A percentile compares a stretch with the other conserved stretches of the same genome.
Evolutionary conservation across 2,329 filamentous ascomycete genomes (phyloP).

Genomic region (Ophiostoma ulmi): DNA sequence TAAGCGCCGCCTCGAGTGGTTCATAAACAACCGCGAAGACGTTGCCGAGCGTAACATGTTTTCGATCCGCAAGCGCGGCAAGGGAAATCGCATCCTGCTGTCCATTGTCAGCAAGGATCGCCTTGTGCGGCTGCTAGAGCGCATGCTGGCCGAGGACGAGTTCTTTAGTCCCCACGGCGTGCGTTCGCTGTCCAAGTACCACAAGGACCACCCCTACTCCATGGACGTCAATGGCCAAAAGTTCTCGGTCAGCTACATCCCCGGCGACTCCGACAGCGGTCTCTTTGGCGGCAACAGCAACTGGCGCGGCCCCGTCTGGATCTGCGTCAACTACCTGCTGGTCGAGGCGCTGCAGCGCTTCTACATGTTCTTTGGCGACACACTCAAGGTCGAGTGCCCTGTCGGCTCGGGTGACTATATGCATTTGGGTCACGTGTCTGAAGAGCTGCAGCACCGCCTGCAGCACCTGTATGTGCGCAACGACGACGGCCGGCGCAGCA

Average conservation of each 20-base stretch:
- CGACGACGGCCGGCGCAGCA: constrained; percentile 79
- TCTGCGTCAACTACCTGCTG: constrained; percentile 91
- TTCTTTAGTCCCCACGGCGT: constrained; percentile 89
- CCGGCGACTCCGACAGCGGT: constrained; percentile 93
- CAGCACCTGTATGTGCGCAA: constrained; percentile 84
- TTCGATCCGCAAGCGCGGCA: constrained; percentile 83
- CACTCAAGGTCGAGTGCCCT: constrained; percentile 86
- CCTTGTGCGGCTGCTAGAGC: constrained; percentile 79
- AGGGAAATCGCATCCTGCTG: constrained; percentile 79
- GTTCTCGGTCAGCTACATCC: constrained; percentile 83
- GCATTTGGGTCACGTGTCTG: constrained; percentile 90
- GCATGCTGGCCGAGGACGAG: constrained; percentile 91
- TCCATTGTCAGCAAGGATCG: constrained; percentile 90
- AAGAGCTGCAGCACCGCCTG: constrained; percentile 90
- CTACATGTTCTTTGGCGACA: constrained; percentile 90
- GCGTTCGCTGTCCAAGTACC: constrained; percentile 83
- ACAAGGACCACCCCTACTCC: constrained; percentile 82
- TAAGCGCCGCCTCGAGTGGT: constrained; percentile 91
- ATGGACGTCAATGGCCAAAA: constrained; percentile 94
- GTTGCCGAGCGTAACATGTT: constrained; percentile 91
- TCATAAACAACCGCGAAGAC: constrained; percentile 80
- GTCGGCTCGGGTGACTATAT: constrained; percentile 90
- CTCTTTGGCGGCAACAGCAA: constrained; percentile 97
- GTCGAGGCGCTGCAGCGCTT: constrained; percentile 93
- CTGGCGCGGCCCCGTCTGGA: constrained; percentile 93